phyloP scores from a whole-genome alignment of 805 yeast genomes.

The Saccharomycopsis capsularis region DNA sequence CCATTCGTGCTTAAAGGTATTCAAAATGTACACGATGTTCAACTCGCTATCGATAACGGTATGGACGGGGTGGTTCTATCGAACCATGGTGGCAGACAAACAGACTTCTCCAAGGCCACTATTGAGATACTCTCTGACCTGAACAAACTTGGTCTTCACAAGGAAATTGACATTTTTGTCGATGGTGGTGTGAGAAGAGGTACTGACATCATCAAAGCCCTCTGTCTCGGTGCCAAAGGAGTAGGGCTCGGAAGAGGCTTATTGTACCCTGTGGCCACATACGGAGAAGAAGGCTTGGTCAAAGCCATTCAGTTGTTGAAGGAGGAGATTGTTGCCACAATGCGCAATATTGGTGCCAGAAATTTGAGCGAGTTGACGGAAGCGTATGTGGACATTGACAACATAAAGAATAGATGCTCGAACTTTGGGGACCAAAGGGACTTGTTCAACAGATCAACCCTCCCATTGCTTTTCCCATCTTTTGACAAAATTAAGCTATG shows the following conservation, averaged over 20 bases:
- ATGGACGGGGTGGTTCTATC: conserved; percentile 71
- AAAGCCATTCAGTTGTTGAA: conserved; percentile 53
- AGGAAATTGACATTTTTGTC: conserved; percentile 48
- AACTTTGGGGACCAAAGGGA: conserved; percentile 8
- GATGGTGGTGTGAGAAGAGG: conserved; percentile 71
- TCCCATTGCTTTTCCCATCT: conserved; percentile 8
- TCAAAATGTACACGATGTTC: conserved; percentile 71
- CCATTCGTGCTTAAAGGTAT: conserved; percentile 76
- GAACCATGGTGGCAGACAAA: conserved; percentile 86
- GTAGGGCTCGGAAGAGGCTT: conserved; percentile 68
- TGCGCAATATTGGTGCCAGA: conserved; percentile 72
- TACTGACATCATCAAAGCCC: conserved; percentile 56
- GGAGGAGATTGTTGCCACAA: conserved; percentile 65
- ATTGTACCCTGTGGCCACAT: conserved; percentile 55
- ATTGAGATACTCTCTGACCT: conserved; percentile 67
- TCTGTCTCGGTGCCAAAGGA: conserved; percentile 63
- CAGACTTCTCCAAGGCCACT: conserved; percentile 75
- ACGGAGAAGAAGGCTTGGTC: conserved; percentile 58
- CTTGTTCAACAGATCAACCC: conserved; percentile 10
- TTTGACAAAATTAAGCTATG: conserved; percentile 11
- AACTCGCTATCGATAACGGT: conserved; percentile 67
- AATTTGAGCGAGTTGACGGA: conserved; percentile 53
- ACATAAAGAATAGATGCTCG: conserved; percentile 28
- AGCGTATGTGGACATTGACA: conserved; percentile 48
- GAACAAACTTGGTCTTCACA: conserved; percentile 38